These are phyloP conservation scores for Eimeria nieschulzi DNA, from an alignment of 169 alveolate species.

Conservation along the genomic window DNA sequence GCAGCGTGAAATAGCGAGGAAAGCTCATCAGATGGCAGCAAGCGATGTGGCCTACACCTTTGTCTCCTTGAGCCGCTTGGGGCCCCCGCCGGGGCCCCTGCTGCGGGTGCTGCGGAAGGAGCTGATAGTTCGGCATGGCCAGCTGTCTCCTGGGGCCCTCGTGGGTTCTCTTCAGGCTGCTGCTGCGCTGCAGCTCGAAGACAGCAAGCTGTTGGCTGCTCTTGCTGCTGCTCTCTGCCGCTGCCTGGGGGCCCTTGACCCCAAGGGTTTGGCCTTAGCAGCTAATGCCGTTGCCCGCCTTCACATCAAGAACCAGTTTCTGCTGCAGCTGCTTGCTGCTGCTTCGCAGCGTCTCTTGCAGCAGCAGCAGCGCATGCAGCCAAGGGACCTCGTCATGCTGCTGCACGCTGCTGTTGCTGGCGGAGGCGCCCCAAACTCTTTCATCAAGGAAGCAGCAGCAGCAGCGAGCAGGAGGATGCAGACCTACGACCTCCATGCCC, in stretches of 20 bases:
- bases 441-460: not conserved
- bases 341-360: conserved; percentile 10
- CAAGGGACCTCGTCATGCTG: conserved; percentile 10
- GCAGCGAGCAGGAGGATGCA: conserved; percentile 10
- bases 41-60: not conserved
- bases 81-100: conserved; percentile 24
- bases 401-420: conserved; percentile 20
- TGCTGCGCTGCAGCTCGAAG: conserved; percentile 14
- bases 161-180: conserved; percentile 6
- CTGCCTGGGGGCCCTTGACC: not conserved
- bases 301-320: not conserved
- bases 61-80: conserved; percentile 6
- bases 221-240: conserved; percentile 22
- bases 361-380: conserved; percentile 26
- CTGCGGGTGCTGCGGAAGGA: conserved; percentile 11
- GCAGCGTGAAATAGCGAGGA: conserved; percentile 8
- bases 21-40: not conserved
- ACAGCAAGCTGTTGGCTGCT: conserved; percentile 23
- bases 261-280: conserved; percentile 18
- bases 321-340: conserved; percentile 21
- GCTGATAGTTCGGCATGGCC: not conserved
- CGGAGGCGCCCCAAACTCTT: not conserved
- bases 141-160: conserved; percentile 8
- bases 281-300: conserved; percentile 1
- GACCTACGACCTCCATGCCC: not conserved